Evolutionary conservation across 495 filamentous ascomycete species (phyloP).

Genomic region (Aspergillus sparsus): DNA sequence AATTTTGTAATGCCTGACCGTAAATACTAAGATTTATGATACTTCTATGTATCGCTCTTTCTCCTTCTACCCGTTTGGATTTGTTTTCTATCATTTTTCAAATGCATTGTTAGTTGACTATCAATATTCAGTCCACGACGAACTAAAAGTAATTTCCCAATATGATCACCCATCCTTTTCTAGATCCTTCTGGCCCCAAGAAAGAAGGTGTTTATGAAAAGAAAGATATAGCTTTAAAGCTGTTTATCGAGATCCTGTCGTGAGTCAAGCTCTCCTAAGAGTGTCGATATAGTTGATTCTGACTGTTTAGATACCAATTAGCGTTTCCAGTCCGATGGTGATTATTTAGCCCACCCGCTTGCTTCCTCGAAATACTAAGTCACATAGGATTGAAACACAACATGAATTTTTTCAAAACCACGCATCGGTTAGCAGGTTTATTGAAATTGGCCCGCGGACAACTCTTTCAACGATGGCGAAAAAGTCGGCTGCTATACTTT

Average conservation of each 20-base stretch:
- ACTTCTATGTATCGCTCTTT: too few species aligned
- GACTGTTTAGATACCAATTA: constrained; percentile 71
- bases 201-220: not conserved
- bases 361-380: not conserved
- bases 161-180: constrained; percentile 2
- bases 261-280: constrained; percentile 11
- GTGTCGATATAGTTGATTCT: not conserved
- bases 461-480: constrained; percentile 97
- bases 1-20: too few species aligned
- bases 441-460: constrained; percentile 95
- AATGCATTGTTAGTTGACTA: too few species aligned
- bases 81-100: too few species aligned
- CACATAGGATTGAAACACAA: constrained; percentile 82
- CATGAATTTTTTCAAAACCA: constrained; percentile 54
- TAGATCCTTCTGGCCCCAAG: not conserved
- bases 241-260: constrained; percentile 32
- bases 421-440: constrained; percentile 89
- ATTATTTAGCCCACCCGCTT: not conserved
- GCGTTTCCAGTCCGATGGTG: constrained; percentile 91
- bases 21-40: too few species aligned
- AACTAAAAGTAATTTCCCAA: not conserved
- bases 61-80: too few species aligned
- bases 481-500: constrained; percentile 88
- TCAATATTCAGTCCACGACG: not conserved
- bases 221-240: constrained; percentile 22